phyloP scores from a whole-genome alignment of 768 basidiomycete genomes.

The Tricholoma matsutake region DNA sequence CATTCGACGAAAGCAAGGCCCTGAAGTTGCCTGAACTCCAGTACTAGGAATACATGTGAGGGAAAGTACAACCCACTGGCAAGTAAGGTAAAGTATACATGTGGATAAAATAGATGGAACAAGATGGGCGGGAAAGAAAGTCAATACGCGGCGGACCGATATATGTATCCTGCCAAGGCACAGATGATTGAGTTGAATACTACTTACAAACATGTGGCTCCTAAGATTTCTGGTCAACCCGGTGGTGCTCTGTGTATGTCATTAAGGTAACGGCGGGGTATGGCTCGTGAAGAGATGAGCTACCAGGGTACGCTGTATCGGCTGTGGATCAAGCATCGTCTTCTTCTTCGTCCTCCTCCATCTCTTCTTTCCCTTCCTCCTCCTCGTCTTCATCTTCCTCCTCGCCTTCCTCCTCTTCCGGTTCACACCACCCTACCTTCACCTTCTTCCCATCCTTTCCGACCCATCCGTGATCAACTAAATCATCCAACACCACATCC shows the following conservation, averaged over 20 bases:
- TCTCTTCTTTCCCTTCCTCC: slow-evolving; percentile 22
- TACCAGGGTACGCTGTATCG: neutral
- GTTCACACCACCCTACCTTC: slow-evolving; percentile 27
- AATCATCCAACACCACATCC: slow-evolving; percentile 35
- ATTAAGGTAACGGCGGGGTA: neutral
- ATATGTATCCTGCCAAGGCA: no score
- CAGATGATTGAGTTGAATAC: no score
- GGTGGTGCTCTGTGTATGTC: neutral
- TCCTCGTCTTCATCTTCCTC: slow-evolving; percentile 27
- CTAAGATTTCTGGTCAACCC: no score
- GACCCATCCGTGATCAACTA: slow-evolving; percentile 36
- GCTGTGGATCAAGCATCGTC: slow-evolving; percentile 7
- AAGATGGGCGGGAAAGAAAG: no score
- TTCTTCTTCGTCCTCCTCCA: slow-evolving; percentile 19
- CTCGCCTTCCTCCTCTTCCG: slow-evolving; percentile 26
- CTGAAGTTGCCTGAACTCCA: no score
- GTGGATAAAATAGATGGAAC: no score
- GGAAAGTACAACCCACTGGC: no score
- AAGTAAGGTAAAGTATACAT: no score
- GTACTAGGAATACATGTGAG: no score
- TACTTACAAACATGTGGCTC: no score
- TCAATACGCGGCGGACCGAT: no score
- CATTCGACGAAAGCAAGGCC: no score
- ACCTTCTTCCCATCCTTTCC: slow-evolving; percentile 20
- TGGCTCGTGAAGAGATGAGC: neutral